Percentiles rank a stretch among this genome's conserved stretches.
Evolutionary conservation across 2,329 filamentous ascomycete species (phyloP).

Genomic region (Penicillium sp.): DNA sequence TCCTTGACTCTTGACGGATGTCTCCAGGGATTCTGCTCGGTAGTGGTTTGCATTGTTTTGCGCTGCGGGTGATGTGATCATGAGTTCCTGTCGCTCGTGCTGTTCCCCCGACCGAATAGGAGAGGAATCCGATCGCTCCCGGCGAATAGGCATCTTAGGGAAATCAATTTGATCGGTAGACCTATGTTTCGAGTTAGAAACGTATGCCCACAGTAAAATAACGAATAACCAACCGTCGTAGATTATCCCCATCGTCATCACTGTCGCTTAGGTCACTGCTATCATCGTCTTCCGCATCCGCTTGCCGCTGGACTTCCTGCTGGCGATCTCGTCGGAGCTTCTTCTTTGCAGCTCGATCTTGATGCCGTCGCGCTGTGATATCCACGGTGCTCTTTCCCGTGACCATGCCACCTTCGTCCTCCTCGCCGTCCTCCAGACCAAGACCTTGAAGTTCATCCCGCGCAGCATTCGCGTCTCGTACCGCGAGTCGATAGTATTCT

Average conservation of each 20-base stretch:
- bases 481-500: constrained; percentile 60
- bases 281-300: constrained; percentile 61
- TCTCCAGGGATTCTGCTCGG: constrained; percentile 57
- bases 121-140: constrained; percentile 77
- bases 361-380: constrained; percentile 51
- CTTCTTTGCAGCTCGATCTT: constrained; percentile 32
- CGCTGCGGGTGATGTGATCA: constrained; percentile 57
- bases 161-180: constrained; percentile 92
- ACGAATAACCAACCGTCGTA: constrained; percentile 31
- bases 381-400: constrained; percentile 59
- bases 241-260: constrained; percentile 58
- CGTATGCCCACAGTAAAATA: background rate
- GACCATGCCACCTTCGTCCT: constrained; percentile 64
- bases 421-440: constrained; percentile 53
- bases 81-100: constrained; percentile 48
- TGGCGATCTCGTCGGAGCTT: constrained; percentile 38
- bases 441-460: constrained; percentile 28
- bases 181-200: constrained; percentile 38
- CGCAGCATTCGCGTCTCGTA: constrained; percentile 31
- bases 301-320: constrained; percentile 54
- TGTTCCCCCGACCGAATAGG: constrained; percentile 63
- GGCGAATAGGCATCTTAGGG: constrained; percentile 87
- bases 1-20: constrained; percentile 54
- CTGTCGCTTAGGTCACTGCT: constrained; percentile 67
- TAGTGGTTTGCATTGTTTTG: constrained; percentile 48